Evolutionary conservation across 148 eudicot genomes (phyloP).

Genomic region (Camellia sinensis): DNA sequence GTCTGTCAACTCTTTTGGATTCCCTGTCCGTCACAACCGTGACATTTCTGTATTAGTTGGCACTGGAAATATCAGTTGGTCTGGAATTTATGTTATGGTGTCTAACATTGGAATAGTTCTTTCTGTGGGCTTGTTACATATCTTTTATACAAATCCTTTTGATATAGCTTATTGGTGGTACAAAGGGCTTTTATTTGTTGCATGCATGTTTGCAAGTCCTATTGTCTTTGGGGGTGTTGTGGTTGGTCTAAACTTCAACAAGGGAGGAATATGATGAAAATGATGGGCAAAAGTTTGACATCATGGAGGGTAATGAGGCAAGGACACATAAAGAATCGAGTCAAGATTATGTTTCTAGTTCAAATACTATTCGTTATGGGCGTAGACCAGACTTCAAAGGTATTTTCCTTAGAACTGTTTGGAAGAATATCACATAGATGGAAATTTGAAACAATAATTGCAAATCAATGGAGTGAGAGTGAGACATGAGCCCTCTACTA

Average conservation of each 20-base stretch:
- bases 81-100: conserved; percentile 55
- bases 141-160: conserved; percentile 56
- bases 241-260: conserved; percentile 37
- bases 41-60: conserved; percentile 74
- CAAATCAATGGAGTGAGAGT: too few species aligned
- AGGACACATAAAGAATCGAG: conserved; percentile 22
- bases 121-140: conserved; percentile 47
- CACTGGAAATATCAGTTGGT: conserved; percentile 70
- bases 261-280: conserved; percentile 23
- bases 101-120: conserved; percentile 57
- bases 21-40: conserved; percentile 28
- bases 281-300: conserved; percentile 16
- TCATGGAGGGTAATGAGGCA: conserved; percentile 17
- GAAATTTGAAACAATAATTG: too few species aligned
- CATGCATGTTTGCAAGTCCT: conserved; percentile 69
- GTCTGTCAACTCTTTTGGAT: conserved; percentile 30
- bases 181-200: conserved; percentile 74
- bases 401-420: conserved; percentile 13
- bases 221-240: conserved; percentile 67
- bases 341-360: conserved; percentile 25
- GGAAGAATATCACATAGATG: too few species aligned
- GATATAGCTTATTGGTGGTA: conserved; percentile 60
- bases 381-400: conserved; percentile 78
- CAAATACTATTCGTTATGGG: conserved; percentile 49
- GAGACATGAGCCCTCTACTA: too few species aligned